Conservation (phyloP, 1,284 basidiomycete species). For the Ceratobasidium sp. region DNA sequence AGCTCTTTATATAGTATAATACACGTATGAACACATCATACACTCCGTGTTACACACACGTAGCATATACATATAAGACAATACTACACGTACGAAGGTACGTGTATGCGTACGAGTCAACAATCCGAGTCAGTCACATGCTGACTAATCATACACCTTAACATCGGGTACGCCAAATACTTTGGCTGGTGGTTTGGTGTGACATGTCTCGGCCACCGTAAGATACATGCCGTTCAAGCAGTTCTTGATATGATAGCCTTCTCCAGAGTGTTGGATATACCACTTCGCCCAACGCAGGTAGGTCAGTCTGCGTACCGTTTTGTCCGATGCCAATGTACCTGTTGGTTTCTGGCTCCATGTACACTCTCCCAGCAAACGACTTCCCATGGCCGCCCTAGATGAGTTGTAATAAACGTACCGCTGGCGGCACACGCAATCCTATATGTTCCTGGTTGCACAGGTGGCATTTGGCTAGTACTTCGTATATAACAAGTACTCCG, state of each 20-base stretch:
- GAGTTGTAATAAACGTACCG: background rate
- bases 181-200: too few species aligned
- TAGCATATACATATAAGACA: too few species aligned
- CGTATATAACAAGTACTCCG: too few species aligned
- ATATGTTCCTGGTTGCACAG: constrained; percentile 16
- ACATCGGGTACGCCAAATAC: too few species aligned
- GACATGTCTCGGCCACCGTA: background rate
- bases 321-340: background rate
- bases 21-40: too few species aligned
- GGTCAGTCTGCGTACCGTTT: background rate
- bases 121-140: too few species aligned
- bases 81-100: too few species aligned
- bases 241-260: background rate
- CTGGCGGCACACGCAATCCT: background rate
- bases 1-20: too few species aligned
- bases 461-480: too few species aligned
- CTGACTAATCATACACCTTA: too few species aligned
- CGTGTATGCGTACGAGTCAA: too few species aligned
- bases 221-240: constrained; percentile 2
- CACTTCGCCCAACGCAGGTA: background rate
- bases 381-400: background rate
- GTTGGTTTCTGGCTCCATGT: background rate
- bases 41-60: too few species aligned
- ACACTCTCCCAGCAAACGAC: background rate
- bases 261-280: constrained; percentile 7